phyloP scores from a whole-genome alignment of 148 eudicot species.

The Heliamphora exappendiculata region DNA sequence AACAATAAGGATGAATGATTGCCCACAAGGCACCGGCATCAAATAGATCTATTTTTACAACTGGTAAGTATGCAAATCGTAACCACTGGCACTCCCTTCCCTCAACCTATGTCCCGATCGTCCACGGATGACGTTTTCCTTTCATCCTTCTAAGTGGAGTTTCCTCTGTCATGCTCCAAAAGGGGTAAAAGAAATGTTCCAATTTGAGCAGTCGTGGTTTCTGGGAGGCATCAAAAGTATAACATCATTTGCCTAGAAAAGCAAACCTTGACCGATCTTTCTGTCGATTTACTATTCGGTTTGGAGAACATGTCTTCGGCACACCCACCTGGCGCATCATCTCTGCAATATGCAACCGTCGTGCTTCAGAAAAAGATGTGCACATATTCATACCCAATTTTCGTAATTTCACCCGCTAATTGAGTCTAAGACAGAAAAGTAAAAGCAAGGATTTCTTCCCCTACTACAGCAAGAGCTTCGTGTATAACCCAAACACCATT shows the following conservation, averaged over 20 bases:
- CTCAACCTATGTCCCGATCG: not conserved
- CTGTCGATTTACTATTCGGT: constrained; percentile 41
- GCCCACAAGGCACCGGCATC: not conserved
- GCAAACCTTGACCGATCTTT: constrained; percentile 47
- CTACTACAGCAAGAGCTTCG: not conserved
- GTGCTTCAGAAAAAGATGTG: not conserved
- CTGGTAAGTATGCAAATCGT: not conserved
- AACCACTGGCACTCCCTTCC: not conserved
- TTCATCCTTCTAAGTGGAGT: not conserved
- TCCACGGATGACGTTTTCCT: not conserved
- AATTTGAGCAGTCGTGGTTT: not conserved
- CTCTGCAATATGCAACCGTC: constrained; percentile 35
- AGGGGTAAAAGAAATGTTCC: not conserved
- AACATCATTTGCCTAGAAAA: constrained; percentile 45
- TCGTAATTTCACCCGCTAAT: not conserved
- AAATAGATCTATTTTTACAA: not conserved
- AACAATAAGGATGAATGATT: not conserved
- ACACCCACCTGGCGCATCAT: constrained; percentile 60
- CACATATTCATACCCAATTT: not conserved
- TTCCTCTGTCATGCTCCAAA: not conserved
- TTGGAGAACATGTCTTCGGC: constrained; percentile 68
- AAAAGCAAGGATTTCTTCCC: too few relatives aligned
- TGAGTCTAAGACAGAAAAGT: not conserved
- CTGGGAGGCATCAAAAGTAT: constrained; percentile 1
- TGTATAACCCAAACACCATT: too few relatives aligned